Evolutionary conservation across 208 protist species (phyloP).

Genomic region (Crithidia thermophila): DNA sequence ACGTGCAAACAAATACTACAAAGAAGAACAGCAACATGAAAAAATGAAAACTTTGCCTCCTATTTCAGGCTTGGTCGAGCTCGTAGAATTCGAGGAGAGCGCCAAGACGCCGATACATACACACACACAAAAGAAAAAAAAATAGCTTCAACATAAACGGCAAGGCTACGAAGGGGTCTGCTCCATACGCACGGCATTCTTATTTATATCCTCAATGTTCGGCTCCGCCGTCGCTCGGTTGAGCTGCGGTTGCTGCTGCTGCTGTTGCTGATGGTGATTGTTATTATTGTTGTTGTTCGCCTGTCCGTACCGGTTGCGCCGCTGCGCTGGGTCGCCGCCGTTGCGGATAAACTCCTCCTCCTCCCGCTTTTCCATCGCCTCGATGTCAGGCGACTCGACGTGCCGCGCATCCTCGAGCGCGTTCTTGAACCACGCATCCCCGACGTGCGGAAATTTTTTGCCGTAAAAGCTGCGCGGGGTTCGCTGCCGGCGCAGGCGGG

Average conservation of each 20-base stretch:
- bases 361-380: conserved; percentile 42
- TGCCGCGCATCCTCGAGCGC: conserved; percentile 40
- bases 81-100: neutral
- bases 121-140: neutral
- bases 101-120: no score
- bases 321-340: conserved; percentile 31
- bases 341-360: conserved; percentile 34
- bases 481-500: conserved; percentile 45
- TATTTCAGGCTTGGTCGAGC: neutral
- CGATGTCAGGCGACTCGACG: conserved; percentile 58
- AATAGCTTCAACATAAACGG: neutral
- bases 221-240: conserved; percentile 2
- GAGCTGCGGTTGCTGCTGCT: conserved; percentile 5
- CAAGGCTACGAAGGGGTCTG: conserved; percentile 14
- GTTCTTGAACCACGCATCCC: conserved; percentile 53
- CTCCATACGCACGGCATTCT: conserved; percentile 20
- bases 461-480: conserved; percentile 81
- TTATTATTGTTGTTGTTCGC: conserved; percentile 18
- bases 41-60: neutral
- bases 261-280: conserved; percentile 13
- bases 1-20: no score
- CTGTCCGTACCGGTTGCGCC: conserved; percentile 33
- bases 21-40: neutral
- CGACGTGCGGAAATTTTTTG: conserved; percentile 28
- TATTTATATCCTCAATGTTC: conserved; percentile 19